phyloP scores from a whole-genome alignment of 2,329 filamentous ascomycete species.

The Metarhizium sp. region DNA sequence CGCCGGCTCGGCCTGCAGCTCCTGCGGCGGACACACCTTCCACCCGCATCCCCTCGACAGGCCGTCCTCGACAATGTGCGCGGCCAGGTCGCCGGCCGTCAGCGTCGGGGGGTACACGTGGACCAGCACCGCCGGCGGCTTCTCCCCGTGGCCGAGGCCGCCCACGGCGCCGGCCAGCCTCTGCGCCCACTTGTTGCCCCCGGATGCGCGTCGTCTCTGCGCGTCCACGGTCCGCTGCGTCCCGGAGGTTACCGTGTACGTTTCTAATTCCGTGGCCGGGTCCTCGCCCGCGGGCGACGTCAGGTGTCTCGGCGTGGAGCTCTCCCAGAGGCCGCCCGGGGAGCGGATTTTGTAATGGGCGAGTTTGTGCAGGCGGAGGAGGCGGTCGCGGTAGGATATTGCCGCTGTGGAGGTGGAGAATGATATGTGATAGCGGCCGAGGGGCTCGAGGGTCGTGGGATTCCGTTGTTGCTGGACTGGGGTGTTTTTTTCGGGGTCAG shows the following conservation, averaged over 20 bases:
- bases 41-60: slow-evolving; percentile 18
- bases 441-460: slow-evolving; percentile 50
- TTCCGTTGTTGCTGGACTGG: slow-evolving; percentile 56
- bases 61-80: slow-evolving; percentile 33
- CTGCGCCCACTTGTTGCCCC: slow-evolving; percentile 16
- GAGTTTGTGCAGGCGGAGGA: slow-evolving; percentile 24
- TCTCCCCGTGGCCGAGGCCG: slow-evolving; percentile 13
- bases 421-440: slow-evolving; percentile 59
- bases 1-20: slow-evolving; percentile 2
- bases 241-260: slow-evolving; percentile 20
- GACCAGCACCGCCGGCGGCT: slow-evolving; percentile 20
- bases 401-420: slow-evolving; percentile 55
- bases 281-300: slow-evolving; percentile 5
- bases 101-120: slow-evolving; percentile 20
- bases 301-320: slow-evolving; percentile 17
- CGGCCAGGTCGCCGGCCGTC: slow-evolving; percentile 22
- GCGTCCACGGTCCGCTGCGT: slow-evolving; percentile 11
- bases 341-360: slow-evolving; percentile 20
- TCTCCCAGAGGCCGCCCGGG: slow-evolving; percentile 20
- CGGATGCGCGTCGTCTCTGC: slow-evolving; percentile 11
- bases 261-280: slow-evolving; percentile 15
- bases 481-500: not conserved
- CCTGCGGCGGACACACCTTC: slow-evolving; percentile 13
- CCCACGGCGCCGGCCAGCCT: slow-evolving; percentile 14
- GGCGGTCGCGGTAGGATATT: slow-evolving; percentile 41